These are phyloP conservation scores for Phalaenopsis equestris DNA, from an alignment of 106 monocot species.

Conservation along the genomic window DNA sequence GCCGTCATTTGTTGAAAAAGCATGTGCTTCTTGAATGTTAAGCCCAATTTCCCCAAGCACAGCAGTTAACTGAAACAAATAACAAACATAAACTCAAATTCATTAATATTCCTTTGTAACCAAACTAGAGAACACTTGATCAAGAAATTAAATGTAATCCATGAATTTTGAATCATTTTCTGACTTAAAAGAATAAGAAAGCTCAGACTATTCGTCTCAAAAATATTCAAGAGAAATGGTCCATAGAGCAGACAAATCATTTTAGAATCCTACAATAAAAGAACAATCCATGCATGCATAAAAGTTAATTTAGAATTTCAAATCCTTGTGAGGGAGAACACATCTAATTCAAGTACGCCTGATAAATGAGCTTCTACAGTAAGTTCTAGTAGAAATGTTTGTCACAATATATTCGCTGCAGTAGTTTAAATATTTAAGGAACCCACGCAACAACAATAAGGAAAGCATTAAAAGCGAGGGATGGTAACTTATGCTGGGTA, in stretches of 20 bases:
- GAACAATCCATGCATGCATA: conserved; percentile 1
- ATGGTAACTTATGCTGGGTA: background rate
- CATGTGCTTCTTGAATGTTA: conserved; percentile 74
- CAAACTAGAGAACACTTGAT: background rate
- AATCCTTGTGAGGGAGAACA: background rate
- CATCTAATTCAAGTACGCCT: background rate
- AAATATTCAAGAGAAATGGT: conserved; percentile 3
- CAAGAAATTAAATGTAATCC: background rate
- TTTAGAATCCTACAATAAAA: background rate
- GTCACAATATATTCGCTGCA: background rate
- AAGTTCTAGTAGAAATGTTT: background rate
- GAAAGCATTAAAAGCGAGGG: background rate
- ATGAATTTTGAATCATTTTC: background rate
- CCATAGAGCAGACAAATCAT: background rate
- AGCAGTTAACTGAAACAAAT: conserved; percentile 35
- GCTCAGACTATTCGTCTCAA: background rate
- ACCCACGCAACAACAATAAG: background rate
- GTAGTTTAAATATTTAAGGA: background rate
- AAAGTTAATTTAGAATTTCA: background rate
- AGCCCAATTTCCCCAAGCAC: conserved; percentile 55
- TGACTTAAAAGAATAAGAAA: background rate
- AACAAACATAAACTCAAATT: background rate
- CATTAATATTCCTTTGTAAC: background rate
- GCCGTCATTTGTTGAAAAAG: conserved; percentile 59
- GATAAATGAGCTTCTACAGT: background rate